A percentile compares a stretch with the other conserved stretches of the same genome.
Evolutionary conservation across 2,329 filamentous ascomycete species (phyloP).

Genomic region (Aspergillus floridensis): DNA sequence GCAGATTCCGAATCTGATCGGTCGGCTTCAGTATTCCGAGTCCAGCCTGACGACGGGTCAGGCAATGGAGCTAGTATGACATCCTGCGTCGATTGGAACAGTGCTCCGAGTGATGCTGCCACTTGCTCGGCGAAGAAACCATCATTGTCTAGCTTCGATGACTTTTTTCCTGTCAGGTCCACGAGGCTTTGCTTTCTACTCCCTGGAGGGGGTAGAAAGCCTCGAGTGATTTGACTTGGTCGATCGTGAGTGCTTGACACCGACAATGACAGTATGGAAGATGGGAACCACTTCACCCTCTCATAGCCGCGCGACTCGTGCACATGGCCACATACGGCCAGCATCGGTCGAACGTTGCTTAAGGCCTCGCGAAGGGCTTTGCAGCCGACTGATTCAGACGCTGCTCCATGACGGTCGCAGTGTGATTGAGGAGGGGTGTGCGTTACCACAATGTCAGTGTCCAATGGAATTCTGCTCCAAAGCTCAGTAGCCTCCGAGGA

Average conservation of each 20-base stretch:
- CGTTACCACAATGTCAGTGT: constrained; percentile 55
- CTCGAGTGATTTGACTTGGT: constrained; percentile 18
- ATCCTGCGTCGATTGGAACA: constrained; percentile 10
- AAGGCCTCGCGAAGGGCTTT: constrained; percentile 46
- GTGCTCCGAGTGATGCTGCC: not conserved
- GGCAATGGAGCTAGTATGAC: constrained; percentile 10
- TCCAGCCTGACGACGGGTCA: not conserved
- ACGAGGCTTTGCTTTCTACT: constrained; percentile 56
- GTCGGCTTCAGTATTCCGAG: not conserved
- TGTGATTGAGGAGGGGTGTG: constrained; percentile 55
- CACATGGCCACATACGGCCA: constrained; percentile 60
- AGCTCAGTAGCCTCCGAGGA: constrained; percentile 40
- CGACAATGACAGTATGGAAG: not conserved
- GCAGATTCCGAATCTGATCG: constrained; percentile 2
- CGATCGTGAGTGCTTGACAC: not conserved
- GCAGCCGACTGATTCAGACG: constrained; percentile 47
- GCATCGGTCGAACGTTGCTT: constrained; percentile 47
- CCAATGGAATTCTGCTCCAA: constrained; percentile 52
- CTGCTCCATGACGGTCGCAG: constrained; percentile 42
- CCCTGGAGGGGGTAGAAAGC: constrained; percentile 40
- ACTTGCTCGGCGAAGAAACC: constrained; percentile 16
- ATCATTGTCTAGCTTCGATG: constrained; percentile 32
- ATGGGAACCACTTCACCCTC: constrained; percentile 47
- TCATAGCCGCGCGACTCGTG: constrained; percentile 57
- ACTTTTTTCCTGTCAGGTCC: constrained; percentile 49